phyloP scores from a whole-genome alignment of 179 eudicot species.

The Silene vulgaris region DNA sequence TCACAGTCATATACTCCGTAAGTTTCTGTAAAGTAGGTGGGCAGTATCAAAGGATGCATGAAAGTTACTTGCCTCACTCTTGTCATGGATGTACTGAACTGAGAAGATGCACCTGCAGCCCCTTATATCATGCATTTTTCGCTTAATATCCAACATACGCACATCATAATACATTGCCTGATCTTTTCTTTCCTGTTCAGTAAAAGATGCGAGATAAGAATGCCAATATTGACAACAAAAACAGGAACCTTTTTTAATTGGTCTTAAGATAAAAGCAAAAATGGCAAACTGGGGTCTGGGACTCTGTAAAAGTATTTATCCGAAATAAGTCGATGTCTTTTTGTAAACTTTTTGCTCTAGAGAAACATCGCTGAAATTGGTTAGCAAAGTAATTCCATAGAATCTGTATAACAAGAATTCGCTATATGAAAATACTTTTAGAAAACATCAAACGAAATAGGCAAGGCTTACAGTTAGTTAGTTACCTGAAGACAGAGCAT shows the following conservation, averaged over 20 bases:
- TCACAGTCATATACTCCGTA: too few relatives aligned
- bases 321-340: not conserved
- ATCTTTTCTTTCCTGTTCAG: conserved; percentile 59
- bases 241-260: not conserved
- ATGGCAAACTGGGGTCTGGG: not conserved
- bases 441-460: not conserved
- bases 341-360: not conserved
- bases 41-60: too few relatives aligned
- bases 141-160: conserved; percentile 41
- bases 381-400: not conserved
- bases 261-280: too few relatives aligned
- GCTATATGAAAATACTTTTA: too few relatives aligned
- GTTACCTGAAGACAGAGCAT: conserved; percentile 83
- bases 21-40: not conserved
- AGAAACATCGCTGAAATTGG: not conserved
- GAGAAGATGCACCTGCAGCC: conserved; percentile 72
- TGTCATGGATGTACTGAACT: conserved; percentile 58
- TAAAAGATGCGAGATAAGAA: not conserved
- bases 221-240: not conserved
- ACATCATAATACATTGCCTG: conserved; percentile 78
- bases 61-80: conserved; percentile 45
- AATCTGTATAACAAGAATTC: too few relatives aligned
- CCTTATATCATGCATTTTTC: conserved; percentile 52
- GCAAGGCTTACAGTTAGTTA: conserved; percentile 14
- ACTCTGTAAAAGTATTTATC: too few relatives aligned